Evolutionary conservation across 2,329 filamentous ascomycete genomes (phyloP), one percentile per base, ranked within the genome.

Genomic region (Pseudocercospora pini-densiflorae): DNA sequence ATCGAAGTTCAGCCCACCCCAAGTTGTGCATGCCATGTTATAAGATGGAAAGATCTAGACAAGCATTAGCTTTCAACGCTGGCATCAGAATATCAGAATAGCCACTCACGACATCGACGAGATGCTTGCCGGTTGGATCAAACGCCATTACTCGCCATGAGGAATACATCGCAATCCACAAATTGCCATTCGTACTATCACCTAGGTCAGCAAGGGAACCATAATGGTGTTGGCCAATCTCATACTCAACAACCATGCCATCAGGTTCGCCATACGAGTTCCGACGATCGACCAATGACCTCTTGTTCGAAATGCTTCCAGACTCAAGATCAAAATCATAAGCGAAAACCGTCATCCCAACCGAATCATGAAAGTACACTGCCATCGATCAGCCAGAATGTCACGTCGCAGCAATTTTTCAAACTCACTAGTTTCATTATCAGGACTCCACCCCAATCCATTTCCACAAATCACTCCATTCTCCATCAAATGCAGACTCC

Each of bases 291-390:
- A 62, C 31, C 47, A 62, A 31, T 5, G 57, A 21, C 12, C 60
- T 29, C 60, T 62, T 55, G 33, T 62, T 54, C 27, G 60, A 62
- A n/a, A 62, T 62, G 8, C 5, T 55, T 2, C 60, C 60, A 24
- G 60, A 55, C 19, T 62, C 60, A n/a, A 62, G 51, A 43, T 62
- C 49, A 43, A 62, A 62, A 19, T 62, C 47, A 54, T 62, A 62
- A 8, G 60, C 60, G 12, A 57, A 62, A 12, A 62, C 60, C 12
- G n/a, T 43, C 47, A 55, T 62, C 21, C 29, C 60, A 7, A 62
- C 60, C 1, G 60, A 62, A 40, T 62, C 60, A 51, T 62, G 47
- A 40, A 62, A 62, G 29, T 62, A 62, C 49, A 62, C 60, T 62
- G 27, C 2, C 29, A 58, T 51, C 19, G 40, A 31, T 36, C 29